These are phyloP conservation scores for Macrophomina pseudophaseolina DNA, from an alignment of 2,329 filamentous ascomycete species.

Conservation along the genomic window DNA sequence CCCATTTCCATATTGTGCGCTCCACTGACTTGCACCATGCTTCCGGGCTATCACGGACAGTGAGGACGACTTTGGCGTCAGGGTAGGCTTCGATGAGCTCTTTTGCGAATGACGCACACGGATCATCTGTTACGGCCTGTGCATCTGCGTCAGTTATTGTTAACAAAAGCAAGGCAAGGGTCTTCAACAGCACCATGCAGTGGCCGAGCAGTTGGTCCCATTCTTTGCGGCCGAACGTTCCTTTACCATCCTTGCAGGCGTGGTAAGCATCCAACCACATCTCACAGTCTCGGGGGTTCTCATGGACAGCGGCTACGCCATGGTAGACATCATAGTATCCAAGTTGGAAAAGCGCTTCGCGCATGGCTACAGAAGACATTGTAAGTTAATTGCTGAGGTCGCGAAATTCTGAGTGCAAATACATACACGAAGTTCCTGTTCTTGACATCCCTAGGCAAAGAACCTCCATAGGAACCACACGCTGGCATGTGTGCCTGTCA, in stretches of 20 bases:
- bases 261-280: slow-evolving; percentile 43
- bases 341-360: slow-evolving; percentile 29
- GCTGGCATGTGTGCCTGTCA: background rate
- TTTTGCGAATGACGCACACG: slow-evolving; percentile 29
- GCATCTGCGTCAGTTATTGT: background rate
- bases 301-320: background rate
- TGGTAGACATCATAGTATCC: slow-evolving; percentile 32
- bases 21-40: slow-evolving; percentile 21
- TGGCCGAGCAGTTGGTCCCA: slow-evolving; percentile 44
- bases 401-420: slow-evolving; percentile 30
- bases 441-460: slow-evolving; percentile 43
- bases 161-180: background rate
- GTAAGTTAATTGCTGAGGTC: background rate
- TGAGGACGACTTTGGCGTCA: slow-evolving; percentile 32
- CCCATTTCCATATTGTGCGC: slow-evolving; percentile 8
- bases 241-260: slow-evolving; percentile 38
- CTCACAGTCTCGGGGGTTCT: slow-evolving; percentile 3
- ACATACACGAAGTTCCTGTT: slow-evolving; percentile 37
- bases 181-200: slow-evolving; percentile 21
- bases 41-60: slow-evolving; percentile 22
- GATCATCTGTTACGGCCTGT: slow-evolving; percentile 29
- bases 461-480: slow-evolving; percentile 35
- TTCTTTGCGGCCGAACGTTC: slow-evolving; percentile 35
- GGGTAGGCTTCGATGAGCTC: slow-evolving; percentile 32
- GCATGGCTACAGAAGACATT: background rate